Evolutionary conservation across 306 rosid genomes (phyloP).

Genomic region (Vigna hirtella): DNA sequence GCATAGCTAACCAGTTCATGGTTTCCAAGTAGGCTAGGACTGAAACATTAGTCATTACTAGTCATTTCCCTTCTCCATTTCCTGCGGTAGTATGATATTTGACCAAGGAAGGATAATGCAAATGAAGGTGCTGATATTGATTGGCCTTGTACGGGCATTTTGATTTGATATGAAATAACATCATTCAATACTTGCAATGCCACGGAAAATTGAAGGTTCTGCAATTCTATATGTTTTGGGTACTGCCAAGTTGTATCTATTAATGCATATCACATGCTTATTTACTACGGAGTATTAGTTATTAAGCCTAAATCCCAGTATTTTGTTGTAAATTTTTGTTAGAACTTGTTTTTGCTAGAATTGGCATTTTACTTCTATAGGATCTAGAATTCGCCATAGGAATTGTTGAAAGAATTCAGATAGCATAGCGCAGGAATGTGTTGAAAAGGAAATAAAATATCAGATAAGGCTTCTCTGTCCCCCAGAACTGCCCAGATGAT

Average conservation of each 20-base stretch:
- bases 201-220: not conserved
- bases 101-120: too few species aligned
- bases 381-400: not conserved
- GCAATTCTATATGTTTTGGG: constrained; percentile 3
- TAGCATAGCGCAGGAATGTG: not conserved
- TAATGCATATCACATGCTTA: not conserved
- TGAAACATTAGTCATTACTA: not conserved
- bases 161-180: not conserved
- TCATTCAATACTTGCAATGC: not conserved
- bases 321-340: not conserved
- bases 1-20: not conserved
- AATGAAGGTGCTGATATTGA: not conserved
- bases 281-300: not conserved
- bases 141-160: not conserved
- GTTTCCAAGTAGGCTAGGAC: not conserved
- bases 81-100: too few species aligned
- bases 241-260: constrained; percentile 16
- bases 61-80: not conserved
- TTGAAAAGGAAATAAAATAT: not conserved
- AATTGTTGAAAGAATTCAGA: not conserved
- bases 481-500: not conserved
- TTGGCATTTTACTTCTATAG: not conserved
- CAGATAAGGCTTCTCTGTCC: not conserved
- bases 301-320: not conserved
- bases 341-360: not conserved